phyloP scores from a whole-genome alignment of 352 stramenopile species.

The Albugo candida region DNA sequence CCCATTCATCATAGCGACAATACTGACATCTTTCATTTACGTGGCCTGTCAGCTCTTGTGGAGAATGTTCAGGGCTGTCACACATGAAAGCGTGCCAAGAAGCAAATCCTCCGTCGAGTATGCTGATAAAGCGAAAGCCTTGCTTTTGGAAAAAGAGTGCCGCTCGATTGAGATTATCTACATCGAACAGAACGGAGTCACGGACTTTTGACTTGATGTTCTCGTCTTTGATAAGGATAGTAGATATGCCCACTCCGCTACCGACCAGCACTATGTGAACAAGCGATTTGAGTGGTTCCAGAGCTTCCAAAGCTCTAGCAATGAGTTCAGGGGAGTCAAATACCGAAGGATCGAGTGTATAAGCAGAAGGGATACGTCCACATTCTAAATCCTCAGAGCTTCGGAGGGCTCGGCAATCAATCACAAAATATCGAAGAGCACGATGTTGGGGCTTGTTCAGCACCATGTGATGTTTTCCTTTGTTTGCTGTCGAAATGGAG shows the following conservation, averaged over 20 bases:
- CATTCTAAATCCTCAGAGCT: conserved; percentile 67
- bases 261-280: conserved; percentile 62
- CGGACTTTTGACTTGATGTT: conserved; percentile 53
- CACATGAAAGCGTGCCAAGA: conserved; percentile 75
- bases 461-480: conserved; percentile 1
- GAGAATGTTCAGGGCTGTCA: conserved; percentile 28
- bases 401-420: conserved; percentile 48
- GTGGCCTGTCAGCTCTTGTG: conserved; percentile 48
- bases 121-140: conserved; percentile 64
- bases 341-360: conserved; percentile 50
- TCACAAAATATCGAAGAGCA: conserved; percentile 44
- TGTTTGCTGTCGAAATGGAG: no score
- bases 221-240: conserved; percentile 32
- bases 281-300: conserved; percentile 49
- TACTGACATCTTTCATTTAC: conserved; percentile 49
- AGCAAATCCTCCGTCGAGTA: conserved; percentile 50
- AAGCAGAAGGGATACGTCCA: conserved; percentile 50
- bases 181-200: conserved; percentile 46
- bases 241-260: conserved; percentile 44
- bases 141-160: conserved; percentile 70
- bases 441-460: background rate
- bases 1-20: conserved; percentile 55
- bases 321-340: conserved; percentile 72
- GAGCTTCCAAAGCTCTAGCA: conserved; percentile 36
- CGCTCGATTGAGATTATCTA: conserved; percentile 48